Conservation (phyloP, 2,329 filamentous ascomycete genomes). For the Sarocladium kiliense region DNA sequence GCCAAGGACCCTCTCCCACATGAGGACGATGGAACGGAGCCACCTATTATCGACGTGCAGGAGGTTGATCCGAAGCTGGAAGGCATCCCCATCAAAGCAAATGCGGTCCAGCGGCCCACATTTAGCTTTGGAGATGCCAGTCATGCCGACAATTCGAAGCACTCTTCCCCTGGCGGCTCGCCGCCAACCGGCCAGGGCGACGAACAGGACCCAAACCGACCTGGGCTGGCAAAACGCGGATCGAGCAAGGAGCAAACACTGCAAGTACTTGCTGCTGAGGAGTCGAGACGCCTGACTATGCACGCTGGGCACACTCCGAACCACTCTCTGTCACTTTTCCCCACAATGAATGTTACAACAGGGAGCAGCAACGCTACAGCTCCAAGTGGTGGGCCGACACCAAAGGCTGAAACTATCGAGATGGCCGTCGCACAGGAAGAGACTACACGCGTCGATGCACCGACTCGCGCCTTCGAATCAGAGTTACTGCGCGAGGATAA, state of each 20-base stretch:
- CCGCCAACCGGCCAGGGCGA: slow-evolving; percentile 17
- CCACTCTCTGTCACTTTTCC: slow-evolving; percentile 50
- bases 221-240: slow-evolving; percentile 17
- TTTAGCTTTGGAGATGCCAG: slow-evolving; percentile 30
- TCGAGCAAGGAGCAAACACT: slow-evolving; percentile 38
- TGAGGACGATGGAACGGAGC: slow-evolving; percentile 24
- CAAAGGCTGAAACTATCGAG: slow-evolving; percentile 17
- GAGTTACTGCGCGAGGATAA: background rate
- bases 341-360: slow-evolving; percentile 35
- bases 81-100: slow-evolving; percentile 51
- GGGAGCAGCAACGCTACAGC: slow-evolving; percentile 22
- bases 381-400: slow-evolving; percentile 24
- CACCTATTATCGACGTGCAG: slow-evolving; percentile 50
- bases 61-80: slow-evolving; percentile 55
- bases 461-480: no score
- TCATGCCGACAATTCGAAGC: slow-evolving; percentile 18
- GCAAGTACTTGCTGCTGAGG: slow-evolving; percentile 41
- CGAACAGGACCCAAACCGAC: slow-evolving; percentile 10
- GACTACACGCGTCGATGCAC: no score
- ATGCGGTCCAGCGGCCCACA: slow-evolving; percentile 46
- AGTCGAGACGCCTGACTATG: slow-evolving; percentile 50
- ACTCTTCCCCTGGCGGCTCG: slow-evolving; percentile 23
- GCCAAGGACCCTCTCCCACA: slow-evolving; percentile 30
- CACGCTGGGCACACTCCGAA: slow-evolving; percentile 60
- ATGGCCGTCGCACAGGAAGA: slow-evolving; percentile 6